A percentile compares a stretch with the other conserved stretches of the same genome.
These are phyloP conservation scores for Cylindrotheca closterium DNA, from an alignment of 108 stramenopile genomes.

Conservation along the genomic window DNA sequence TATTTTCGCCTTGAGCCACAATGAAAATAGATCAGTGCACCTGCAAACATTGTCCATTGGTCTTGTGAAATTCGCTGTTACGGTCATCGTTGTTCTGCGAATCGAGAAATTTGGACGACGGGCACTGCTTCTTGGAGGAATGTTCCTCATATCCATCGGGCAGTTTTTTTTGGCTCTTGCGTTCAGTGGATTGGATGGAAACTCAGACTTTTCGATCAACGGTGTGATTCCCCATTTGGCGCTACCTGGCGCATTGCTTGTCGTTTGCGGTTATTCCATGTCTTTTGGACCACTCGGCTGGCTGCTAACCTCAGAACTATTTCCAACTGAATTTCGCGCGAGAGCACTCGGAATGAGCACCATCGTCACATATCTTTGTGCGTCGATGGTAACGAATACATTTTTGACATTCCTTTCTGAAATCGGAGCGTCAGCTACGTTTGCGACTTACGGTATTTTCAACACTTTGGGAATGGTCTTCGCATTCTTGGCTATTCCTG, in stretches of 20 bases:
- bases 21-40: conserved; percentile 11
- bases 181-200: conserved; percentile 21
- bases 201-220: background rate
- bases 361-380: conserved; percentile 57
- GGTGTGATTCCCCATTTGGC: conserved; percentile 18
- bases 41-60: conserved; percentile 56
- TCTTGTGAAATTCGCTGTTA: conserved; percentile 64
- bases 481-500: conserved; percentile 59
- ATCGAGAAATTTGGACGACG: conserved; percentile 63
- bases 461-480: conserved; percentile 49
- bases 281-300: conserved; percentile 72
- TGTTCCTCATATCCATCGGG: conserved; percentile 43
- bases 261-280: conserved; percentile 68
- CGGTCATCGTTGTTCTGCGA: conserved; percentile 55
- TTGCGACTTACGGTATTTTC: conserved; percentile 51
- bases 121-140: conserved; percentile 48
- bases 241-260: conserved; percentile 53
- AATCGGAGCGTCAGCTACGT: conserved; percentile 41
- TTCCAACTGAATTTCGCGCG: conserved; percentile 68
- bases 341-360: conserved; percentile 63
- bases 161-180: conserved; percentile 45
- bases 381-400: conserved; percentile 54
- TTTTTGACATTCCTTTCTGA: conserved; percentile 44
- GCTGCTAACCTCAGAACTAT: conserved; percentile 69
- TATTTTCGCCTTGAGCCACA: conserved; percentile 41